Conservation (phyloP, 1,284 basidiomycete species). For the Ceraceosorus bombacis region DNA sequence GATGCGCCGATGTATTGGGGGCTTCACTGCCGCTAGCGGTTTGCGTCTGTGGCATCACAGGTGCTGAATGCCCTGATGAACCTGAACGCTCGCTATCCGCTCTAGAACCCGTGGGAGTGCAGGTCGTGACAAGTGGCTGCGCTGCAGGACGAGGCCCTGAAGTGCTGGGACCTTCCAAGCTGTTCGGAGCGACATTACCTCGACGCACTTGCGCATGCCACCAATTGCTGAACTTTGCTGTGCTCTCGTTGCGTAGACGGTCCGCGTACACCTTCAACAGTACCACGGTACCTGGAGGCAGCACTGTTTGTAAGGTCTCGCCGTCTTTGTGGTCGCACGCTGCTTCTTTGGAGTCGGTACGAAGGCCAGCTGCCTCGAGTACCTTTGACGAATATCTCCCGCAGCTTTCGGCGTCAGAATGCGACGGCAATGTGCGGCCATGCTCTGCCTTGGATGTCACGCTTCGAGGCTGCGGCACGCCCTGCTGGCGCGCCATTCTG, state of each 20-base stretch:
- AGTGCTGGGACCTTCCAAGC: neutral
- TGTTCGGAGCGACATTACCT: slow-evolving; percentile 4
- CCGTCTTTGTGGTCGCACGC: too few relatives aligned
- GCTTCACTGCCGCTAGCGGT: neutral
- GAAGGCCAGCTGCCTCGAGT: neutral
- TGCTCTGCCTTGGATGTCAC: neutral
- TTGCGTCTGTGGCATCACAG: neutral
- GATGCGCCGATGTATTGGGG: neutral
- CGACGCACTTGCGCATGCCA: slow-evolving; percentile 11
- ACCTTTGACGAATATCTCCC: neutral
- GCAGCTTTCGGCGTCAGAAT: too few relatives aligned
- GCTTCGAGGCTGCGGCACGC: neutral
- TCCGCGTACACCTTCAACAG: neutral
- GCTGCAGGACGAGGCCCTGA: neutral
- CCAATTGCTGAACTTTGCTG: slow-evolving; percentile 12
- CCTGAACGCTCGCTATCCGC: too few relatives aligned
- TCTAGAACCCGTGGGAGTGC: too few relatives aligned
- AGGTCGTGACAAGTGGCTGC: too few relatives aligned
- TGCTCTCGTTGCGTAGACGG: slow-evolving; percentile 13
- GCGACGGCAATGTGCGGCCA: too few relatives aligned
- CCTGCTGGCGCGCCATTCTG: neutral
- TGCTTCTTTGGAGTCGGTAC: neutral
- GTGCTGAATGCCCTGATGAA: too few relatives aligned
- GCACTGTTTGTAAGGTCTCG: neutral
- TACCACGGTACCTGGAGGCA: neutral